Evolutionary conservation across 352 stramenopile species (phyloP).

Genomic region (Pythium rhizo-oryzae): DNA sequence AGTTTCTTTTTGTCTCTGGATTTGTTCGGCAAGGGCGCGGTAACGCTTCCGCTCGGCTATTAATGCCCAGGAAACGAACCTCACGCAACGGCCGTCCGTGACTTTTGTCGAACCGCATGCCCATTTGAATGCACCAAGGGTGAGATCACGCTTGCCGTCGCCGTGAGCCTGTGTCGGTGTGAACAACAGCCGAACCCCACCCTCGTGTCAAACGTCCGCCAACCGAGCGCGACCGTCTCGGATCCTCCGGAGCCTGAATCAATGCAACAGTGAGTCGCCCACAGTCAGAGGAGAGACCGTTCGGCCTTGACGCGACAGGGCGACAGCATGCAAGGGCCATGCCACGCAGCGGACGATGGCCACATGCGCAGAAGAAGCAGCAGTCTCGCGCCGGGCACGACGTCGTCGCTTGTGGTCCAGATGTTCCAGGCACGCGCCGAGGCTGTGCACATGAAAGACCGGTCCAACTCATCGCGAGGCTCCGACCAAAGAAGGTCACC

Average conservation of each 20-base stretch:
- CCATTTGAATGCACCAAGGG: background rate
- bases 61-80: background rate
- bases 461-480: conserved; percentile 9
- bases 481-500: conserved; percentile 5
- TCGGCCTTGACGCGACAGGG: background rate
- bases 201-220: background rate
- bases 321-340: background rate
- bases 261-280: conserved; percentile 2
- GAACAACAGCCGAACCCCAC: background rate
- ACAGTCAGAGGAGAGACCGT: background rate
- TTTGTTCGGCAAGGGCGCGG: background rate
- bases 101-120: background rate
- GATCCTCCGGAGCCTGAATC: background rate
- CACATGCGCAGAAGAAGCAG: conserved; percentile 16
- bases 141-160: background rate
- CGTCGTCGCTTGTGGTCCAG: conserved; percentile 24
- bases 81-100: background rate
- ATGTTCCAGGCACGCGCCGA: conserved; percentile 27
- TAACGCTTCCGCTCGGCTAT: conserved; percentile 6
- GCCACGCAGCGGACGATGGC: background rate
- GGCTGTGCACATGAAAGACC: conserved; percentile 12
- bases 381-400: conserved; percentile 11
- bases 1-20: too few species aligned
- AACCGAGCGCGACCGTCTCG: background rate
- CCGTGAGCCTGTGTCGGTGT: background rate